These are phyloP conservation scores for Linnemannia elongata DNA, from an alignment of 192 early-diverging fungal genomes.

Conservation along the genomic window DNA sequence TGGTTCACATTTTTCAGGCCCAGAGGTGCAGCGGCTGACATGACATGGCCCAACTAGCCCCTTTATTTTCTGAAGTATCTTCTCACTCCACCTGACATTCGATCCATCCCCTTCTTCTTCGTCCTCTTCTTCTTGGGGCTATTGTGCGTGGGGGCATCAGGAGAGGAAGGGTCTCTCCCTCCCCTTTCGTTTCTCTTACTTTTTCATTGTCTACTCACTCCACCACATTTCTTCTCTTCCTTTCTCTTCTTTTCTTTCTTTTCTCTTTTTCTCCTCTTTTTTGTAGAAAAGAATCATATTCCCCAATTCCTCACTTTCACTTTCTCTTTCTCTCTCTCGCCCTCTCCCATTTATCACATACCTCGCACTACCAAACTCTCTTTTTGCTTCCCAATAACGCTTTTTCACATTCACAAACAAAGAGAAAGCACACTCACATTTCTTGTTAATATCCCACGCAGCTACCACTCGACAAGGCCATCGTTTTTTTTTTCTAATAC, in stretches of 20 bases:
- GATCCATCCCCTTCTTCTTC: slow-evolving; percentile 12
- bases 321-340: background rate
- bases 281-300: background rate
- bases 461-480: too few species aligned
- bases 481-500: too few species aligned
- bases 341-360: background rate
- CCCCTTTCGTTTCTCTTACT: background rate
- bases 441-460: background rate
- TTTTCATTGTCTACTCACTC: background rate
- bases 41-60: background rate
- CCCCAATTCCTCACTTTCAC: background rate
- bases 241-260: background rate
- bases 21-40: background rate
- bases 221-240: background rate
- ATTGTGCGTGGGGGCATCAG: background rate
- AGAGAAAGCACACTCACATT: background rate
- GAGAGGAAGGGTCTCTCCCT: background rate
- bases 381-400: background rate
- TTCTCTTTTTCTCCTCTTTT: background rate
- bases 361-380: background rate
- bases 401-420: background rate
- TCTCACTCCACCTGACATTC: slow-evolving; percentile 31
- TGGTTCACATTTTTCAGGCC: too few species aligned
- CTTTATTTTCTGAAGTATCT: slow-evolving; percentile 20
- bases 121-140: slow-evolving; percentile 7